A percentile compares a stretch with the other conserved stretches of the same genome.
These are phyloP conservation scores for Dryadomyces sulphureus DNA, from an alignment of 2,329 filamentous ascomycete species.

Conservation along the genomic window DNA sequence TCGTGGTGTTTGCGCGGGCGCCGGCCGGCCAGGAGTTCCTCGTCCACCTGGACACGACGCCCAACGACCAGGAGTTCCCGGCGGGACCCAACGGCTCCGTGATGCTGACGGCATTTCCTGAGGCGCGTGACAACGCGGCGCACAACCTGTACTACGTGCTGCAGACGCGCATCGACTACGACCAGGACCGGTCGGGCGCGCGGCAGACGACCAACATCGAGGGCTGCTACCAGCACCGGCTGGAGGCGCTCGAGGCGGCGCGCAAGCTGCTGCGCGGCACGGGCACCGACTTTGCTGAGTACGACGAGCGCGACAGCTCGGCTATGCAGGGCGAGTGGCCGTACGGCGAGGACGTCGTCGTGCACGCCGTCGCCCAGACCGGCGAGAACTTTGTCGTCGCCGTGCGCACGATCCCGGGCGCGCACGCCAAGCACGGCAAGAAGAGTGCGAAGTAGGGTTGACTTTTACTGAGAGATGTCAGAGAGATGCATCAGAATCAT, in stretches of 20 bases:
- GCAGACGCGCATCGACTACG: constrained; percentile 27
- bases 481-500: too few relatives aligned
- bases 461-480: too few relatives aligned
- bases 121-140: constrained; percentile 9
- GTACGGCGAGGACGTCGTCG: constrained; percentile 27
- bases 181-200: constrained; percentile 19
- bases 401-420: constrained; percentile 19
- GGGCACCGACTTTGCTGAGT: constrained; percentile 17
- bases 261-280: constrained; percentile 16
- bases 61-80: constrained; percentile 19
- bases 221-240: constrained; percentile 20
- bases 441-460: too few relatives aligned
- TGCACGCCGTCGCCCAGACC: constrained; percentile 25
- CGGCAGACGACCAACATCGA: constrained; percentile 23
- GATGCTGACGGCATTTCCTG: constrained; percentile 10
- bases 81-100: constrained; percentile 12
- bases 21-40: constrained; percentile 22
- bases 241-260: constrained; percentile 20
- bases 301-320: constrained; percentile 17
- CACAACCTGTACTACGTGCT: constrained; percentile 24
- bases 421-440: constrained; percentile 13
- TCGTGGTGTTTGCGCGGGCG: constrained; percentile 22
- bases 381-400: constrained; percentile 25
- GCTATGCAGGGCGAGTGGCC: constrained; percentile 19
- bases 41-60: constrained; percentile 21